Evolutionary conservation across 768 basidiomycete genomes (phyloP).

Genomic region (Terana coerulea): DNA sequence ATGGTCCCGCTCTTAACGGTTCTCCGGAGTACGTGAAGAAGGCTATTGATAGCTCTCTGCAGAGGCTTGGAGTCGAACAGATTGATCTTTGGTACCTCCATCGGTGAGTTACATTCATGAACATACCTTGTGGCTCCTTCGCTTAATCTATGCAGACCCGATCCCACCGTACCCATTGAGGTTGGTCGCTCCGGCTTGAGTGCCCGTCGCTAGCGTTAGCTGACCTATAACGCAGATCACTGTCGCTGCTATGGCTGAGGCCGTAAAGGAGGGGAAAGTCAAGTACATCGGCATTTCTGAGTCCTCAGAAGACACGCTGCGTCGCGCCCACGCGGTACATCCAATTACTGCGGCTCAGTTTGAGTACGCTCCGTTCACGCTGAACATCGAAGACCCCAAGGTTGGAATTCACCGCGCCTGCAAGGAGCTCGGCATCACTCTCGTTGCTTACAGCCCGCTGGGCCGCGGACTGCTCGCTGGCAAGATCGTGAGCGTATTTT

Average conservation of each 20-base stretch:
- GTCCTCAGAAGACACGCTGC: slow-evolving; percentile 20
- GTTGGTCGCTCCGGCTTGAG: not conserved
- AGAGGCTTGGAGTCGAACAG: slow-evolving; percentile 6
- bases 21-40: slow-evolving; percentile 8
- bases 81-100: slow-evolving; percentile 13
- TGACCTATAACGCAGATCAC: slow-evolving; percentile 11
- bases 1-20: slow-evolving; percentile 14
- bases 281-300: slow-evolving; percentile 27
- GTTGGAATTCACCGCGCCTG: slow-evolving; percentile 30
- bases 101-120: too few relatives aligned
- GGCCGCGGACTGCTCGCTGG: slow-evolving; percentile 27
- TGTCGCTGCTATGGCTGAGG: slow-evolving; percentile 6
- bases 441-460: slow-evolving; percentile 39
- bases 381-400: slow-evolving; percentile 35
- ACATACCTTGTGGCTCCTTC: too few relatives aligned
- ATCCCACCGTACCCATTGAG: slow-evolving; percentile 24
- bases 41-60: slow-evolving; percentile 5
- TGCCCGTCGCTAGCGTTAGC: not conserved
- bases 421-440: slow-evolving; percentile 36
- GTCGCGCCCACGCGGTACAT: slow-evolving; percentile 34
- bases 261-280: slow-evolving; percentile 23
- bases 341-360: slow-evolving; percentile 40
- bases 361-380: slow-evolving; percentile 38
- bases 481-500: slow-evolving; percentile 14
- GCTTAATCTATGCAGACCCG: slow-evolving; percentile 22